These are phyloP conservation scores for Madurella mycetomatis DNA, from an alignment of 2,329 filamentous ascomycete species.

Conservation along the genomic window DNA sequence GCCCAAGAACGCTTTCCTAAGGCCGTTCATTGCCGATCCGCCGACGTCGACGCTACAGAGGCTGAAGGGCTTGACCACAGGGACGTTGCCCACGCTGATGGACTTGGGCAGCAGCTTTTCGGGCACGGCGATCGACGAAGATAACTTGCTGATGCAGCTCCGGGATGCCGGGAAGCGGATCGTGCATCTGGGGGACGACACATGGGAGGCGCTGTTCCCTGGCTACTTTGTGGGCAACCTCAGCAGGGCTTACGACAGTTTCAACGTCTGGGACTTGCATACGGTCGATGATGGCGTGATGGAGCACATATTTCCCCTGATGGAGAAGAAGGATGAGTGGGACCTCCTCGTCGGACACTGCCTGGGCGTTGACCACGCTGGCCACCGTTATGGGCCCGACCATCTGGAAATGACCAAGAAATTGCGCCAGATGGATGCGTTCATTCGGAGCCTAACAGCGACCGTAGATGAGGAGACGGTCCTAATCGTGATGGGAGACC, in stretches of 20 bases:
- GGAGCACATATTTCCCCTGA: constrained; percentile 81
- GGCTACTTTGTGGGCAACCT: constrained; percentile 86
- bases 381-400: constrained; percentile 90
- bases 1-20: constrained; percentile 79
- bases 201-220: constrained; percentile 90
- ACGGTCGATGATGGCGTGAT: constrained; percentile 94
- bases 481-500: constrained; percentile 95
- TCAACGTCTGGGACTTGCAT: constrained; percentile 97
- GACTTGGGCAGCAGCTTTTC: constrained; percentile 94
- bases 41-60: constrained; percentile 90
- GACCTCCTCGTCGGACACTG: constrained; percentile 94
- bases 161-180: constrained; percentile 64
- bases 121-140: constrained; percentile 91
- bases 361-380: constrained; percentile 92
- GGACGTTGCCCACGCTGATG: constrained; percentile 89
- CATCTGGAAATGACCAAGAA: constrained; percentile 90
- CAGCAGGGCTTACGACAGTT: constrained; percentile 87
- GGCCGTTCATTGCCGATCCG: constrained; percentile 95
- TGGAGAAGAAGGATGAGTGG: constrained; percentile 71
- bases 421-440: constrained; percentile 81
- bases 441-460: constrained; percentile 67
- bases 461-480: constrained; percentile 79
- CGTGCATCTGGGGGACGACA: constrained; percentile 95
- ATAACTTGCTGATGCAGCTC: constrained; percentile 68
- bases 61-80: constrained; percentile 90